A percentile compares a stretch with the other conserved stretches of the same genome.
These are phyloP conservation scores for Tylopilus vinaceipallidus DNA, from an alignment of 768 basidiomycete species.

Conservation along the genomic window DNA sequence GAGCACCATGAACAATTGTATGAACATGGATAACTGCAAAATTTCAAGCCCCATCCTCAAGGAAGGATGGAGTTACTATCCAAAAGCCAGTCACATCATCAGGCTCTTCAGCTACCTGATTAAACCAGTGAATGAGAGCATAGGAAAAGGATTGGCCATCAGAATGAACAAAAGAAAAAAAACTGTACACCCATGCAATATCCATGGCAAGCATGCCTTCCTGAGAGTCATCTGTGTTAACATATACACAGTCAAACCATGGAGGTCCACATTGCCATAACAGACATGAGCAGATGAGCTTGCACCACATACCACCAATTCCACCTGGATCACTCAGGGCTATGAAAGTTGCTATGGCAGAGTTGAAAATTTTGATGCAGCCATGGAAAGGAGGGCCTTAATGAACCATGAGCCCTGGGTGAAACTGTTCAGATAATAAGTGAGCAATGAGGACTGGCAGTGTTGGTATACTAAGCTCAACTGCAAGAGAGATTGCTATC, in stretches of 20 bases:
- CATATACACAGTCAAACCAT: not conserved
- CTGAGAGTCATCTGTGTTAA: not conserved
- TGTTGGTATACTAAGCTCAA: not conserved
- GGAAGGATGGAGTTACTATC: not conserved
- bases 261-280: not conserved
- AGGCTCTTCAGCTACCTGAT: not conserved
- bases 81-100: not conserved
- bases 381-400: not conserved
- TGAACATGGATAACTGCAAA: not conserved
- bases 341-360: not conserved
- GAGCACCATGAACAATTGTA: not conserved
- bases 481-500: not conserved
- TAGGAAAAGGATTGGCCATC: not conserved
- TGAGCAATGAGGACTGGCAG: not conserved
- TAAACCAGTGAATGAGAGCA: not conserved
- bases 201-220: conserved; percentile 2
- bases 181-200: not conserved
- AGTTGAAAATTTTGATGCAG: not conserved
- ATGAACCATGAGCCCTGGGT: not conserved
- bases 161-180: not conserved
- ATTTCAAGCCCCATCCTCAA: not conserved
- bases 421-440: not conserved
- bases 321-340: not conserved
- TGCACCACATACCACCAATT: not conserved
- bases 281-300: not conserved